phyloP scores from a whole-genome alignment of 148 eudicot species.

The Rhododendron williamsianum region DNA sequence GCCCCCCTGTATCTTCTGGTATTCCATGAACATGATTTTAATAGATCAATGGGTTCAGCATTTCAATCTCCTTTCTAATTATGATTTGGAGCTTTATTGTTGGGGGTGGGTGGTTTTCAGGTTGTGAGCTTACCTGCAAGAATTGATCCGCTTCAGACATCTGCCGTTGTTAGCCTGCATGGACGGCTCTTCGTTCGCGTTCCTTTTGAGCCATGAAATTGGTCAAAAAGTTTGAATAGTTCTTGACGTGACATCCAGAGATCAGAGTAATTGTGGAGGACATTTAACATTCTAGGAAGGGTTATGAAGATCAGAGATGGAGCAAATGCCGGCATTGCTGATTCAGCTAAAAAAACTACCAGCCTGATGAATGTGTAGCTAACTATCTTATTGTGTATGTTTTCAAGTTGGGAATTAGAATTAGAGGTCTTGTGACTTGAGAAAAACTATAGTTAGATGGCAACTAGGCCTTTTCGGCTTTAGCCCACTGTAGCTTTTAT shows the following conservation, averaged over 20 bases:
- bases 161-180: constrained; percentile 89
- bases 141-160: constrained; percentile 81
- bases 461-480: not conserved
- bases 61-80: not conserved
- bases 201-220: constrained; percentile 61
- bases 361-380: not conserved
- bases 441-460: not conserved
- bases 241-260: not conserved
- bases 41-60: not conserved
- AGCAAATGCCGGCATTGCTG: not conserved
- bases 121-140: constrained; percentile 69
- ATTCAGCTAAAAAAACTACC: not conserved
- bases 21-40: not conserved
- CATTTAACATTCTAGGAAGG: not conserved
- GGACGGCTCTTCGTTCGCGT: constrained; percentile 87
- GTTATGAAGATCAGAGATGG: not conserved
- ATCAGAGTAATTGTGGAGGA: not conserved
- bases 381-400: constrained; percentile 4
- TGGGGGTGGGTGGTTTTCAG: constrained; percentile 35
- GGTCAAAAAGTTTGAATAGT: constrained; percentile 12
- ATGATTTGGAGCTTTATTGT: not conserved
- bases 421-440: constrained; percentile 9
- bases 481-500: not conserved
- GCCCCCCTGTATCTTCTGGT: not conserved
- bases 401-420: not conserved